phyloP scores from a whole-genome alignment of 1,284 basidiomycete genomes.

The Ceratobasidium sp. region DNA sequence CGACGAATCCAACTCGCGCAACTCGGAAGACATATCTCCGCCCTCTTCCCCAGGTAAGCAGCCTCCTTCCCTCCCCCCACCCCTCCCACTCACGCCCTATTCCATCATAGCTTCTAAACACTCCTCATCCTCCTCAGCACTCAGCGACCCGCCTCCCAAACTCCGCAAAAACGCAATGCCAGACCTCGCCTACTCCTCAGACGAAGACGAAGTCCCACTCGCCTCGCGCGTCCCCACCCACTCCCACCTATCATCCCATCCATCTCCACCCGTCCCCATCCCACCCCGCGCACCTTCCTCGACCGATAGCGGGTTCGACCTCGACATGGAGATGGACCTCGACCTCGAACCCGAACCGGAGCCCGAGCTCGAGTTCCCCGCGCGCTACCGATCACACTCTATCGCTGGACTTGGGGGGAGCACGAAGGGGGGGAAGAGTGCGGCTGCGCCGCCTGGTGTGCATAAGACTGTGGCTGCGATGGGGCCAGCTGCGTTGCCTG shows the following conservation, averaged over 20 bases:
- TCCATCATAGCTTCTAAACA: slow-evolving; percentile 48
- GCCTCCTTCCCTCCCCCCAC: neutral
- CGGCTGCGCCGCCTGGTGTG: slow-evolving; percentile 67
- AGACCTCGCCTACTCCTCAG: slow-evolving; percentile 50
- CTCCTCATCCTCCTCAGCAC: slow-evolving; percentile 50
- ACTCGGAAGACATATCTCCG: slow-evolving; percentile 60
- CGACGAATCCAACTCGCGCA: slow-evolving; percentile 28
- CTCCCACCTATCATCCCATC: slow-evolving; percentile 36
- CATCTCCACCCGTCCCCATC: slow-evolving; percentile 44
- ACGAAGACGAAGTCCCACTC: slow-evolving; percentile 62
- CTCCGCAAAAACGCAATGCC: slow-evolving; percentile 44
- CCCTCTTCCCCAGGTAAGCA: slow-evolving; percentile 58
- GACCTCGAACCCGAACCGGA: slow-evolving; percentile 46
- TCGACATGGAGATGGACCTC: slow-evolving; percentile 40
- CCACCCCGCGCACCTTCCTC: slow-evolving; percentile 43
- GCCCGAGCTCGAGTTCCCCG: slow-evolving; percentile 43
- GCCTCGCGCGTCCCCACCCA: slow-evolving; percentile 45
- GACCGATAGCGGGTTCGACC: slow-evolving; percentile 37
- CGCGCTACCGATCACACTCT: neutral
- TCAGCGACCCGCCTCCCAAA: slow-evolving; percentile 43
- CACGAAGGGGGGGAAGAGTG: slow-evolving; percentile 52
- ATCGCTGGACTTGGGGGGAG: too few species aligned
- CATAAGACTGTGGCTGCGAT: slow-evolving; percentile 71
- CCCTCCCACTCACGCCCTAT: slow-evolving; percentile 19
- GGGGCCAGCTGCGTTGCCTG: slow-evolving; percentile 58